Base-by-base conservation (phyloP, 345 rosid species). In the Populus deltoides region DNA sequence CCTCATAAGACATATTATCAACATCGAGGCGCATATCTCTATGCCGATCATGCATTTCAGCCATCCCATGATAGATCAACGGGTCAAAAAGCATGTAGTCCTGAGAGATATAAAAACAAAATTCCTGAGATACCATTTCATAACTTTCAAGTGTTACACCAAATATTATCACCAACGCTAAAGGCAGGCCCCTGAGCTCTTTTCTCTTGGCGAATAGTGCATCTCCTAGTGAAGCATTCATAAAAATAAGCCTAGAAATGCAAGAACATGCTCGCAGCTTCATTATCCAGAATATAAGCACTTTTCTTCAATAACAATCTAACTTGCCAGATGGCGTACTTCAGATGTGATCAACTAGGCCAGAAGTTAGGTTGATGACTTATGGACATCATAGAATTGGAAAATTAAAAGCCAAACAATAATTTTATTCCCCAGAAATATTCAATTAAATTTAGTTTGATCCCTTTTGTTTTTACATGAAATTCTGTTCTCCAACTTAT, bases 1-100 rank as follows among this genome's bases (percentile, higher is more conserved):
- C 83, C 83, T 80, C 83, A 43, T 80, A 80, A 17, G 83, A 80
- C 83, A 80, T 80, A 62, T 80, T 80, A 67, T 80, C 83, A 43
- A 80, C 76, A 71, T 80, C 83, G 7, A 80, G 83, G 36, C 83
- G 83, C 83, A 80, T 76, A 55, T 80, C 83, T 11, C 83, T 66
- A 67, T 76, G 83, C 39, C 77, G 71, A 55, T 80, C 83, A 41
- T 80, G 80, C 76, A 80, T 53, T 41, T 80, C 83, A 2, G 79
- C 79, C 83, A 75, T 70, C 7, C 79, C 75, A 27, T 76, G 79
- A 66, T 71, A 35, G 45, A 72, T 49, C 68, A 75, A 65, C 5
- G 77, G 83, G 55, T 80, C 83, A 20, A 80, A 76, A 36, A 80
- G 76, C 79, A 80, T 65, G 43, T 65, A 76, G 66, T 80, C 83